Percentiles rank a stretch among this genome's conserved stretches.
Conservation (phyloP, 257 asterid genomes). For the Ballota nigra region DNA sequence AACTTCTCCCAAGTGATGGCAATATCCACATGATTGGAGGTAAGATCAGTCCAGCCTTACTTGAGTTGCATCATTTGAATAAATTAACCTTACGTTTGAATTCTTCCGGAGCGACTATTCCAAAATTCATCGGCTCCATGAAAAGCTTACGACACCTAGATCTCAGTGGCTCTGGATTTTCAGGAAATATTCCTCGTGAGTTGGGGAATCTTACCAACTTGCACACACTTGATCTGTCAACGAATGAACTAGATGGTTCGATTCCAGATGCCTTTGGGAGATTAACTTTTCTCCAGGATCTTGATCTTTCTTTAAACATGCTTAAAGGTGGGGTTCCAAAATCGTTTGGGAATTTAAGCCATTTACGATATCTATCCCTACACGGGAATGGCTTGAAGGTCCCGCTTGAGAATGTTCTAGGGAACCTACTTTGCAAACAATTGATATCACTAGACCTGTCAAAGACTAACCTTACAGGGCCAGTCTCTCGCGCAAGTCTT, state of each 20-base stretch:
- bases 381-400: neutral
- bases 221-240: constrained; percentile 2
- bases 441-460: constrained; percentile 1
- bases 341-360: constrained; percentile 17
- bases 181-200: neutral
- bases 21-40: no score
- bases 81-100: constrained; percentile 25
- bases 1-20: constrained; percentile 4
- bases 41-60: constrained; percentile 24
- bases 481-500: constrained; percentile 15
- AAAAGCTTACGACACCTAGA: constrained; percentile 1
- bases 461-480: constrained; percentile 17
- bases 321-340: constrained; percentile 30
- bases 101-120: constrained; percentile 12
- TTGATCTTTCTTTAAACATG: constrained; percentile 4
- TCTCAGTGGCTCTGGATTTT: neutral
- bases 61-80: constrained; percentile 23
- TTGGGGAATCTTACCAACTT: constrained; percentile 23
- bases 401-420: constrained; percentile 3
- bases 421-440: neutral
- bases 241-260: constrained; percentile 21
- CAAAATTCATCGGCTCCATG: constrained; percentile 18
- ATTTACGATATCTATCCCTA: neutral
- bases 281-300: constrained; percentile 5
- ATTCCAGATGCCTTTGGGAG: constrained; percentile 33